These are phyloP conservation scores for Mycena chlorophos DNA, from an alignment of 768 basidiomycete genomes.

Conservation along the genomic window DNA sequence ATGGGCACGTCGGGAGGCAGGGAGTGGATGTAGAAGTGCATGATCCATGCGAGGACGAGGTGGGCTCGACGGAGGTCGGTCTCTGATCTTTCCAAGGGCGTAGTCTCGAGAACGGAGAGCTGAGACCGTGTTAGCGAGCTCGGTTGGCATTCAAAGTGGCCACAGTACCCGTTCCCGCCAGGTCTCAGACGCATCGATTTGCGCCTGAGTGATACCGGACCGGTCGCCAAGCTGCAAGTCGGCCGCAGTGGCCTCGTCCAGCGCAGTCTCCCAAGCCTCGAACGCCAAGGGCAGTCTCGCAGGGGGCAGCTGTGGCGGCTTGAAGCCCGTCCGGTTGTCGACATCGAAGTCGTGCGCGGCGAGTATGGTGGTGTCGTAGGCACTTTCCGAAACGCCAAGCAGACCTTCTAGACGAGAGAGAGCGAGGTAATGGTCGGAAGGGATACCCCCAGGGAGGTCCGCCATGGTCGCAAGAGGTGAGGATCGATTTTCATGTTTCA, in stretches of 20 bases:
- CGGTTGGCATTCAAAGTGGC: constrained; percentile 7
- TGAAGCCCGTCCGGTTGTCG: constrained; percentile 86
- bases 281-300: constrained; percentile 59
- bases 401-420: constrained; percentile 36
- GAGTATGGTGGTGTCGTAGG: constrained; percentile 58
- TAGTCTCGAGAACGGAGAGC: constrained; percentile 56
- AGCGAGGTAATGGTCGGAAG: constrained; percentile 35
- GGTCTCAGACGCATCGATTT: constrained; percentile 41
- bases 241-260: constrained; percentile 48
- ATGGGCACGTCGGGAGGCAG: constrained; percentile 51
- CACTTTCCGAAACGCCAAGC: constrained; percentile 24
- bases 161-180: constrained; percentile 60
- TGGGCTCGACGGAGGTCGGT: constrained; percentile 68
- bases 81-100: constrained; percentile 49
- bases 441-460: constrained; percentile 7
- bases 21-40: constrained; percentile 79
- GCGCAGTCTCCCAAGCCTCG: constrained; percentile 70
- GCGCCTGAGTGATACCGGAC: constrained; percentile 36
- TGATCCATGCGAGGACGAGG: constrained; percentile 67
- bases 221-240: constrained; percentile 65
- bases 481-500: not conserved
- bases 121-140: constrained; percentile 25
- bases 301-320: constrained; percentile 77
- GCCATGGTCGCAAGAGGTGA: not conserved
- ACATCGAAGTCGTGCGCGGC: constrained; percentile 91